These are phyloP conservation scores for Wallacemonas sp. DNA, from an alignment of 208 protist genomes.

Conservation along the genomic window DNA sequence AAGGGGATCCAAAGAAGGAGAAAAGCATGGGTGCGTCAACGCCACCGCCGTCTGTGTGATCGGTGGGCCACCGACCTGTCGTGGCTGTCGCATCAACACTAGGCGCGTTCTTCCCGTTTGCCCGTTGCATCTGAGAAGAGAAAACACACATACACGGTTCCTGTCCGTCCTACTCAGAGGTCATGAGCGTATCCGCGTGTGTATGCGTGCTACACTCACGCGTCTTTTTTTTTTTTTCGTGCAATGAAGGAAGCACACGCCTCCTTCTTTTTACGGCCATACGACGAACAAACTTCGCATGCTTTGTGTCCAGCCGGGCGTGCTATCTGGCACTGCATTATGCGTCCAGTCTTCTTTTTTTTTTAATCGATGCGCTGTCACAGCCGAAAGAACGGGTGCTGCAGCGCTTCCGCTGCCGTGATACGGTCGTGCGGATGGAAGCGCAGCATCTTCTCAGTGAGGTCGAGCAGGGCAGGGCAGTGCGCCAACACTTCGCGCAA, in stretches of 20 bases:
- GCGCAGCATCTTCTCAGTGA: conserved; percentile 65
- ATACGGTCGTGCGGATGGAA: conserved; percentile 90
- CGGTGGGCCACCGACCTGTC: too few relatives aligned
- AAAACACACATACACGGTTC: too few relatives aligned
- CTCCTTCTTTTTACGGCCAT: conserved; percentile 19
- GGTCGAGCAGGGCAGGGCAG: conserved; percentile 52
- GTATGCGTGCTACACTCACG: not conserved
- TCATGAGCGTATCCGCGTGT: not conserved
- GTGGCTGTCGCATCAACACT: too few relatives aligned
- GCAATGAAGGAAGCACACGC: not conserved
- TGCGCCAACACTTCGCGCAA: conserved; percentile 56
- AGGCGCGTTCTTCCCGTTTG: conserved; percentile 4
- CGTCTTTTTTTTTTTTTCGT: conserved; percentile 7
- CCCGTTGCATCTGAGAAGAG: not conserved
- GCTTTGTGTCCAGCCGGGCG: too few relatives aligned
- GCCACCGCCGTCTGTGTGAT: too few relatives aligned
- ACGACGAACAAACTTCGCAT: too few relatives aligned
- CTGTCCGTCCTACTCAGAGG: too few relatives aligned
- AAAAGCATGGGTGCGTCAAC: not conserved
- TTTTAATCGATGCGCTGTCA: not conserved
- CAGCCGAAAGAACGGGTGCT: conserved; percentile 73
- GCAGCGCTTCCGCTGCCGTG: conserved; percentile 83
- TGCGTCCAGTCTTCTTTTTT: not conserved
- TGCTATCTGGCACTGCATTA: too few relatives aligned
- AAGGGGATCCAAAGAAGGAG: conserved; percentile 4